phyloP scores from a whole-genome alignment of 176 grass and related monocot species.

The Oryza meyeriana region DNA sequence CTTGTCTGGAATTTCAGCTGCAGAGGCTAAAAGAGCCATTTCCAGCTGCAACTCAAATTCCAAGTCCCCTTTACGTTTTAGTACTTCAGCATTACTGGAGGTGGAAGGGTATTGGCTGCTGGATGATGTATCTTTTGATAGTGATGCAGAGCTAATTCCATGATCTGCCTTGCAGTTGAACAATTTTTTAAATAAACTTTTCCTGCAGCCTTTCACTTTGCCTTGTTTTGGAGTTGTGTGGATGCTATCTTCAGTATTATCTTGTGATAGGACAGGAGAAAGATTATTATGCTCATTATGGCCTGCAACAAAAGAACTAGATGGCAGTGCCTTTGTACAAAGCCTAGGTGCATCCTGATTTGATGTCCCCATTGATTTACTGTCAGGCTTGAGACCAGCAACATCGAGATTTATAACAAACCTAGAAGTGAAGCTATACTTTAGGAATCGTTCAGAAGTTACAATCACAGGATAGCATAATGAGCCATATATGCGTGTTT shows the following conservation, averaged over 20 bases:
- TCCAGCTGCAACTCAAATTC: slow-evolving; percentile 89
- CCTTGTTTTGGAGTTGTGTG: slow-evolving; percentile 18
- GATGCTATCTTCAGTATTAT: slow-evolving; percentile 36
- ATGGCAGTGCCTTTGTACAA: slow-evolving; percentile 57
- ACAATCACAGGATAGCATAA: slow-evolving; percentile 19
- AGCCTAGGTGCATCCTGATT: slow-evolving; percentile 62
- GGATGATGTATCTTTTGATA: slow-evolving; percentile 31
- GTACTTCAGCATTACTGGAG: slow-evolving; percentile 43
- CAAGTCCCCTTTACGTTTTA: slow-evolving; percentile 75
- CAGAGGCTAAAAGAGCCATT: slow-evolving; percentile 91
- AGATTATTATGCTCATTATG: slow-evolving; percentile 25
- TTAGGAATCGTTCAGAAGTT: slow-evolving; percentile 16
- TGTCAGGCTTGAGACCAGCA: slow-evolving; percentile 63
- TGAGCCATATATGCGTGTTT: background rate
- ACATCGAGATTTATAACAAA: slow-evolving; percentile 86
- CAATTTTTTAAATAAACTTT: slow-evolving; percentile 45
- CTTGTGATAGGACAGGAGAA: slow-evolving; percentile 18
- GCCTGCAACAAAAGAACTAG: slow-evolving; percentile 32
- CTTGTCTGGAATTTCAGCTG: slow-evolving; percentile 35
- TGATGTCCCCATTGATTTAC: slow-evolving; percentile 33
- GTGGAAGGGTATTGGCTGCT: slow-evolving; percentile 21
- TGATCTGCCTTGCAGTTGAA: slow-evolving; percentile 35
- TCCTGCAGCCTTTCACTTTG: slow-evolving; percentile 35
- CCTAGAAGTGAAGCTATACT: slow-evolving; percentile 45
- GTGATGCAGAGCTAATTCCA: slow-evolving; percentile 20